Evolutionary conservation across 2,329 filamentous ascomycete genomes (phyloP).

Genomic region (Alternaria burnsii): DNA sequence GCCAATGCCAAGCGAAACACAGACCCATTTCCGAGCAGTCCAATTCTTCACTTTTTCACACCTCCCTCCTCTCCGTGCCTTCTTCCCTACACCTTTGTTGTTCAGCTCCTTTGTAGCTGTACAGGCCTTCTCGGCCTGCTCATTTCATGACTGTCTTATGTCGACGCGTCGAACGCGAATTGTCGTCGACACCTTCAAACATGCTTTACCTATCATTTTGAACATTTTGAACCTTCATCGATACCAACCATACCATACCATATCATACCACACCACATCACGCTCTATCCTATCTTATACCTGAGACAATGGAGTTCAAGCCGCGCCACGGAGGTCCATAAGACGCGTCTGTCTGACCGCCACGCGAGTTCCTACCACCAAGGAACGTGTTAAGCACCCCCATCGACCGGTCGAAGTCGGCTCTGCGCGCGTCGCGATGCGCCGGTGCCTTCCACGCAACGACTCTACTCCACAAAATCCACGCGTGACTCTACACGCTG

Average conservation of each 20-base stretch:
- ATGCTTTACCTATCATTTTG: not conserved
- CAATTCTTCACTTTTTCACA: constrained; percentile 15
- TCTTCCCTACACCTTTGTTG: not conserved
- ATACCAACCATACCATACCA: not conserved
- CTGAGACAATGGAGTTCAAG: constrained; percentile 3
- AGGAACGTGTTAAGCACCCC: not conserved
- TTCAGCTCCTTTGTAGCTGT: not conserved
- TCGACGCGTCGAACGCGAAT: constrained; percentile 3
- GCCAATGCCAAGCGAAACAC: constrained; percentile 12
- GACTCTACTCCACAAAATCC: not conserved
- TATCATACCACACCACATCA: too few species aligned
- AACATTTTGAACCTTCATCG: not conserved
- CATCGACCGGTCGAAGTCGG: not conserved
- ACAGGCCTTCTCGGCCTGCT: not conserved
- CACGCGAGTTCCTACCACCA: not conserved
- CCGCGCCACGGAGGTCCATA: not conserved
- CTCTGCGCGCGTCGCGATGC: not conserved
- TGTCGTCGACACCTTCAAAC: not conserved
- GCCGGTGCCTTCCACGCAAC: not conserved
- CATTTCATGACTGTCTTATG: not conserved
- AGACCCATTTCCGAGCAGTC: not conserved
- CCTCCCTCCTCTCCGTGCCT: not conserved
- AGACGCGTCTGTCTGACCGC: not conserved
- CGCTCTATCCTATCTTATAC: not conserved
- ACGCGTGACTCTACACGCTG: not conserved